A percentile compares a stretch with the other conserved stretches of the same genome.
phyloP scores from a whole-genome alignment of 169 alveolate genomes.

The Theileria orientalis region DNA sequence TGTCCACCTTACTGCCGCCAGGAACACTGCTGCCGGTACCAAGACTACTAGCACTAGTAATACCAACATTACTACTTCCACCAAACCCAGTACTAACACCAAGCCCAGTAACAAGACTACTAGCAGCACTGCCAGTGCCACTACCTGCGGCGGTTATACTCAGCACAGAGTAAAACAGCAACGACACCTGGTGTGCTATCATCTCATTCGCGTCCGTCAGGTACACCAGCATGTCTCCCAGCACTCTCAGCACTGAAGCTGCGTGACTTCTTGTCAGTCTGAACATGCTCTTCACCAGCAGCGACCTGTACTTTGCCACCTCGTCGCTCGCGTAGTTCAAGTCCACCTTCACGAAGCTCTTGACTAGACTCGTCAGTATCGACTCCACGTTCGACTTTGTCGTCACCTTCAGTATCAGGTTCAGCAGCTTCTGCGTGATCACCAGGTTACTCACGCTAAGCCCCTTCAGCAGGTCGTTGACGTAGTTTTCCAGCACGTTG shows the following conservation, averaged over 20 bases:
- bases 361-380: conserved; percentile 62
- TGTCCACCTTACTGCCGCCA: conserved; percentile 48
- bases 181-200: conserved; percentile 1
- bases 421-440: conserved; percentile 80
- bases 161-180: conserved; percentile 10
- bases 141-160: neutral
- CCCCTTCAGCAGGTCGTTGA: conserved; percentile 84
- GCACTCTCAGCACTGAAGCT: conserved; percentile 16
- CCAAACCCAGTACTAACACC: too few relatives aligned
- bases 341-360: conserved; percentile 60
- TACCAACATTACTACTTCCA: too few relatives aligned
- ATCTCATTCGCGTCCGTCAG: conserved; percentile 37
- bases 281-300: conserved; percentile 26
- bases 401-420: conserved; percentile 67
- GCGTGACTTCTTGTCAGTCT: conserved; percentile 10
- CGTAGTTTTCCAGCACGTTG: conserved; percentile 83
- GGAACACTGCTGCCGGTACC: too few relatives aligned
- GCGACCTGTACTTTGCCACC: conserved; percentile 54
- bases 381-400: conserved; percentile 64
- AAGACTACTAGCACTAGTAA: too few relatives aligned
- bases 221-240: neutral
- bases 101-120: too few relatives aligned
- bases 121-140: neutral
- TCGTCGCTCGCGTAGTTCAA: conserved; percentile 55
- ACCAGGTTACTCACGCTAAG: conserved; percentile 77